Conservation (phyloP, 2,329 filamentous ascomycete species). For the Teratosphaeriaceae sp. region DNA sequence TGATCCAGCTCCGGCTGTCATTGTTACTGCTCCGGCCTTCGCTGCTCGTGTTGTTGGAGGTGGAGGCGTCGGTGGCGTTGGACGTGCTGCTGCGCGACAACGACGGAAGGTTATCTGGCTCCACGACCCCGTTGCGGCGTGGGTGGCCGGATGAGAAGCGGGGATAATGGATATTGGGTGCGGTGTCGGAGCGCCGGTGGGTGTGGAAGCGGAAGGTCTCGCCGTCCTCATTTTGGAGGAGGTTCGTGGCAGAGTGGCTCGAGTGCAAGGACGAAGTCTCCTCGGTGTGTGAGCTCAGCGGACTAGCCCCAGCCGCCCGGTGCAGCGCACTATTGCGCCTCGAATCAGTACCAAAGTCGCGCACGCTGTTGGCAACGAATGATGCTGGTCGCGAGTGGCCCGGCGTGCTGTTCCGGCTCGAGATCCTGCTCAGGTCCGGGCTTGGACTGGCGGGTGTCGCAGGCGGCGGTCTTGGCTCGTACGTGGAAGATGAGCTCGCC, state of each 20-base stretch:
- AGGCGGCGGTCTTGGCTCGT: slow-evolving; percentile 53
- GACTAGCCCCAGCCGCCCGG: slow-evolving; percentile 21
- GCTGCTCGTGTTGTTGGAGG: slow-evolving; percentile 29
- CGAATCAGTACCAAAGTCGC: slow-evolving; percentile 24
- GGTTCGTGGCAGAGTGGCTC: slow-evolving; percentile 24
- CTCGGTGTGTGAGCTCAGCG: slow-evolving; percentile 27
- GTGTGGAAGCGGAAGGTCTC: slow-evolving; percentile 18
- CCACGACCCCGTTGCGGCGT: slow-evolving; percentile 57
- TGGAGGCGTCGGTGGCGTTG: slow-evolving; percentile 24
- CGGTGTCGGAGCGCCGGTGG: slow-evolving; percentile 28
- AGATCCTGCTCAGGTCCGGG: slow-evolving; percentile 44
- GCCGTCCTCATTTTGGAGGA: slow-evolving; percentile 19
- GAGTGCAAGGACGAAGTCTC: slow-evolving; percentile 28
- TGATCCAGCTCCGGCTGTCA: slow-evolving; percentile 61
- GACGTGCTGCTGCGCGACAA: slow-evolving; percentile 25
- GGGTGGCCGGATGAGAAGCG: slow-evolving; percentile 56
- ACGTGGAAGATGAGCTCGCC: slow-evolving; percentile 24
- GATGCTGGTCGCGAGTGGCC: slow-evolving; percentile 27
- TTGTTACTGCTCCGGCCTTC: slow-evolving; percentile 17
- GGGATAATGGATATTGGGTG: slow-evolving; percentile 36
- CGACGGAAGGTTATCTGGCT: slow-evolving; percentile 49
- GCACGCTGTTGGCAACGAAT: slow-evolving; percentile 26
- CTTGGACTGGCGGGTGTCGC: slow-evolving; percentile 57
- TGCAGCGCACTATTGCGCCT: slow-evolving; percentile 26
- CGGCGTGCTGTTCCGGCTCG: slow-evolving; percentile 27